Base-by-base conservation (phyloP, 352 stramenopile species). In the Pelagophyceae sp. region DNA sequence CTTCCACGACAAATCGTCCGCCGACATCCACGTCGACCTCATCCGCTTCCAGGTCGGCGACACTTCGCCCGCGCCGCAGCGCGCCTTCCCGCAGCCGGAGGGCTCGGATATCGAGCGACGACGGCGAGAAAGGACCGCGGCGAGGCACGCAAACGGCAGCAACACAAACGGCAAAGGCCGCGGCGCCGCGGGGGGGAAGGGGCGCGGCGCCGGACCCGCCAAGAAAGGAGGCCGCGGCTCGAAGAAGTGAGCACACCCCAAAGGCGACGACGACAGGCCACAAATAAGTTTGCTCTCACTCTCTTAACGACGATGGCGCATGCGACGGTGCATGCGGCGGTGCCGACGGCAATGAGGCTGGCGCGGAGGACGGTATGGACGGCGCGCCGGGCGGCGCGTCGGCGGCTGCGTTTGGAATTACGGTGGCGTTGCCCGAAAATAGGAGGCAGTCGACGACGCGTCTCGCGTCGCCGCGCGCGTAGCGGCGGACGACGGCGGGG, bases 1-100 rank as follows among this genome's bases (percentile, higher is more conserved):
- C 5, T 74, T 74, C 67, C 67, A 74, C 38, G 0, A 1, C 15
- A 23, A 74, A 2, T 15, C 51, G 19, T 31, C 20, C 2, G 5
- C 17, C 2, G 67, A 74, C 67, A 31, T 74, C 67, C 2, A 1
- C 35, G 67, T 74, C 20, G 67, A 74, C 67, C 35, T 74, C 38
- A 3, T 74, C 37, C 67, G 67, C 67, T 74, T 74, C 31, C 11
- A 11, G 25, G 29, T 37, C 29, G 31, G 17, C 61, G 11, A 11
- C 11, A 54, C 45, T 23, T 11, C 45, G 11, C 11, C 45, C 45
- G 45, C 45, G 11, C 45, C 45, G 11, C 11, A 11, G 11, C 23
- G 45, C 11, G 11, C 45, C 45, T 29, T 40, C 64, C 64, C 45
- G 11, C 11, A 11, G 45, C 11, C 45, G 11, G 45, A 54, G 45